Evolutionary conservation across 2,329 filamentous ascomycete species (phyloP).

Genomic region (Claviceps digitariae): DNA sequence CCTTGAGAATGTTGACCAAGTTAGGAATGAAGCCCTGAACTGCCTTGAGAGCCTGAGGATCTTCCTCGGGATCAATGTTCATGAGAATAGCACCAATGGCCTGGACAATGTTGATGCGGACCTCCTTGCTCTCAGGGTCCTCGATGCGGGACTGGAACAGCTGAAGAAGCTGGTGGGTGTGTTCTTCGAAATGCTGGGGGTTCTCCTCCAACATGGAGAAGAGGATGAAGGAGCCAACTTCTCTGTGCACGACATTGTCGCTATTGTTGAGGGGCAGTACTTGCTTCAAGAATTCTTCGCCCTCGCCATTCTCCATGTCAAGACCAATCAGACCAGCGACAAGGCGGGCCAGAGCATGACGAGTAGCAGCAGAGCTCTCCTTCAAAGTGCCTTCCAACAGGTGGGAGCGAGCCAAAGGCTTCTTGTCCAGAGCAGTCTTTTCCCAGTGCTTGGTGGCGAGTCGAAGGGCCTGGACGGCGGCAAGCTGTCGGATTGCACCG

Average conservation of each 20-base stretch:
- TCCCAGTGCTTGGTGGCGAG: slow-evolving; percentile 80
- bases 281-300: slow-evolving; percentile 68
- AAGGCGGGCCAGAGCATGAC: slow-evolving; percentile 78
- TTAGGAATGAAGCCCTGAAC: slow-evolving; percentile 72
- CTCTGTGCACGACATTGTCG: slow-evolving; percentile 62
- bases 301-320: slow-evolving; percentile 62
- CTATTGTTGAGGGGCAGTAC: slow-evolving; percentile 70
- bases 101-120: slow-evolving; percentile 87
- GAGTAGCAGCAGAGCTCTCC: slow-evolving; percentile 62
- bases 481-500: slow-evolving; percentile 68
- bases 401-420: slow-evolving; percentile 65
- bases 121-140: slow-evolving; percentile 81
- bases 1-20: slow-evolving; percentile 84
- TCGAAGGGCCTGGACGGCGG: slow-evolving; percentile 77
- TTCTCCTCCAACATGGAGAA: slow-evolving; percentile 84
- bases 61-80: slow-evolving; percentile 78
- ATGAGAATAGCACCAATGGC: slow-evolving; percentile 79
- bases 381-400: slow-evolving; percentile 72
- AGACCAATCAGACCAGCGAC: slow-evolving; percentile 75
- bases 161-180: slow-evolving; percentile 64
- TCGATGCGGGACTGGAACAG: slow-evolving; percentile 80
- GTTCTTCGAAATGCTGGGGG: slow-evolving; percentile 70
- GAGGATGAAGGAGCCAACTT: slow-evolving; percentile 86
- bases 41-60: slow-evolving; percentile 54
- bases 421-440: slow-evolving; percentile 58